Conservation (phyloP, 2,329 filamentous ascomycete species). For the Fusarium ambrosium region DNA sequence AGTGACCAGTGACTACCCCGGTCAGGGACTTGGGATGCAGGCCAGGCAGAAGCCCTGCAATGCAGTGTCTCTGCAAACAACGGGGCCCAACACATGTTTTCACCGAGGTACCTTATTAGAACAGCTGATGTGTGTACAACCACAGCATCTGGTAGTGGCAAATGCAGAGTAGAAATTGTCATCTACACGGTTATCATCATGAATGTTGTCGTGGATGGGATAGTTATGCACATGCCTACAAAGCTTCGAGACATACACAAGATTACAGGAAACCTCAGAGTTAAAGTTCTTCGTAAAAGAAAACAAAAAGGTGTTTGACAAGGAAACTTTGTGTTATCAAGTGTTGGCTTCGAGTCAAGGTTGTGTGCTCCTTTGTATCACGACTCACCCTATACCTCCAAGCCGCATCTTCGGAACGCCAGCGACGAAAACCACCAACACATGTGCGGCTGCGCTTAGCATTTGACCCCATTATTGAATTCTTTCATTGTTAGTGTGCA, state of each 20-base stretch:
- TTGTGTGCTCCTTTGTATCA: not conserved
- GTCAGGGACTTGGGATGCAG: not conserved
- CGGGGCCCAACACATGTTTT: not conserved
- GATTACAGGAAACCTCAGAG: not conserved
- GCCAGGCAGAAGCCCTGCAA: not conserved
- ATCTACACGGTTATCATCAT: too few species aligned
- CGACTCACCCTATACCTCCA: not conserved
- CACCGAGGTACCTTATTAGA: not conserved
- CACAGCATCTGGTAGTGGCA: not conserved
- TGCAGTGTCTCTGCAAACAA: not conserved
- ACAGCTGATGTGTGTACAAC: not conserved
- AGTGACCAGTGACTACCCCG: conserved; percentile 1
- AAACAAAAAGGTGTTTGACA: not conserved
- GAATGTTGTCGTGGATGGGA: too few species aligned
- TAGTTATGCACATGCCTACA: not conserved
- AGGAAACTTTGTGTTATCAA: not conserved
- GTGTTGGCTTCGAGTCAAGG: not conserved
- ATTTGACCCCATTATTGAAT: not conserved
- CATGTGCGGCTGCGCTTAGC: too few species aligned
- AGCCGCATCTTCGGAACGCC: not conserved
- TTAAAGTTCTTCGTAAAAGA: too few species aligned
- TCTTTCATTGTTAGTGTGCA: not conserved
- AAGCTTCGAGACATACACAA: not conserved
- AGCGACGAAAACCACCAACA: not conserved
- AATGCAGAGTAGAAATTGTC: not conserved